Conservation (phyloP, 352 stramenopile genomes). For the Pythium rhizo-oryzae region DNA sequence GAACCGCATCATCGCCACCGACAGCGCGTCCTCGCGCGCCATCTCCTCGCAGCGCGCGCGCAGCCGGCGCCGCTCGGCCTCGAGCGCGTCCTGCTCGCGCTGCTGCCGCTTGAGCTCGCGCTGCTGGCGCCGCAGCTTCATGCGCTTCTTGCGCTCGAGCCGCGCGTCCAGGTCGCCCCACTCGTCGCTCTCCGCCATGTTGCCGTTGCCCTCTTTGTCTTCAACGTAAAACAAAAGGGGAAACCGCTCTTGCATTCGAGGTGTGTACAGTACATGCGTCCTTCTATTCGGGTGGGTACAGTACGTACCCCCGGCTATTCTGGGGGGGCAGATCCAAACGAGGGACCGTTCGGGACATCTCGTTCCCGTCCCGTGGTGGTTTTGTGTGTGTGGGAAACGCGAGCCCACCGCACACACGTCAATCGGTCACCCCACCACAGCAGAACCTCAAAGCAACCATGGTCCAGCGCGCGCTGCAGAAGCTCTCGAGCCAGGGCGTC, state of each 20-base stretch:
- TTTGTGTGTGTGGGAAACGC: constrained; percentile 24
- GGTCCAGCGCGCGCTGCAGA: constrained; percentile 39
- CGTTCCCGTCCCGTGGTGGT: constrained; percentile 27
- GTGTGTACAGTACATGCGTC: too few species aligned
- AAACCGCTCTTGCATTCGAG: too few species aligned
- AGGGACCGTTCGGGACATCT: constrained; percentile 23
- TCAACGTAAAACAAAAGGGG: constrained; percentile 10
- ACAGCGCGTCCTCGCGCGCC: constrained; percentile 53
- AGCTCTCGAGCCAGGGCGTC: constrained; percentile 43
- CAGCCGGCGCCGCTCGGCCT: constrained; percentile 40
- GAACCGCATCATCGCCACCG: constrained; percentile 41
- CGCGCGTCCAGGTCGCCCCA: constrained; percentile 50
- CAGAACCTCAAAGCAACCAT: constrained; percentile 22
- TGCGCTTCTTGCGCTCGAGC: constrained; percentile 51
- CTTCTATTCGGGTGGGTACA: constrained; percentile 13
- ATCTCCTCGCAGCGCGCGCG: constrained; percentile 48
- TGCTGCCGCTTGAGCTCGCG: constrained; percentile 44
- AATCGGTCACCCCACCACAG: not conserved
- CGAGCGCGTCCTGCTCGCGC: constrained; percentile 31
- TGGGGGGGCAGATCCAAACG: not conserved
- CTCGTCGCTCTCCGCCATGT: constrained; percentile 29
- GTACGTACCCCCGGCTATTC: not conserved
- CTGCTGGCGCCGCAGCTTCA: constrained; percentile 48
- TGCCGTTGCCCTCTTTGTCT: not conserved
- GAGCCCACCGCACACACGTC: constrained; percentile 7